A percentile compares a stretch with the other conserved stretches of the same genome.
These are phyloP conservation scores for Xylariaceae sp. DNA, from an alignment of 2,329 filamentous ascomycete species.

Conservation along the genomic window DNA sequence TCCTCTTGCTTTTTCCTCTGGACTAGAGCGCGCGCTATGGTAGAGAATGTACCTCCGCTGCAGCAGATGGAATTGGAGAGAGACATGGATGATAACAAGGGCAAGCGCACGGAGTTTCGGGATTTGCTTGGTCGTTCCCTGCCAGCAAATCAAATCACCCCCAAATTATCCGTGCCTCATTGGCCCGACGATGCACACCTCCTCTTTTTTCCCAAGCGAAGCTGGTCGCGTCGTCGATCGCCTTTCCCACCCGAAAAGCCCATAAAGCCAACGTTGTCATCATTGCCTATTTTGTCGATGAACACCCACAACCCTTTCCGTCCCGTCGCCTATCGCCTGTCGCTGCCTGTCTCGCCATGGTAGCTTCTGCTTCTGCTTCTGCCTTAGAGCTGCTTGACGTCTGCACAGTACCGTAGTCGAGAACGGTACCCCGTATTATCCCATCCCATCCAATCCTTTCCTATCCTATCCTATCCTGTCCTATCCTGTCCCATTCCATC, in stretches of 20 bases:
- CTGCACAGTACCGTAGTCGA: constrained; percentile 4
- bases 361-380: constrained; percentile 1
- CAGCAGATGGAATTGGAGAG: neutral
- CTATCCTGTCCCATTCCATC: too few species aligned
- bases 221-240: constrained; percentile 12
- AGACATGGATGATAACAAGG: neutral
- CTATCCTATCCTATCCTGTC: too few species aligned
- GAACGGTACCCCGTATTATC: constrained; percentile 1
- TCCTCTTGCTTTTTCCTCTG: neutral
- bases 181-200: constrained; percentile 25
- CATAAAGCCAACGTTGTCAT: constrained; percentile 12
- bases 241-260: constrained; percentile 11
- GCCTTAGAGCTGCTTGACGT: neutral
- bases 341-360: too few species aligned
- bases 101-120: constrained; percentile 24
- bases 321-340: constrained; percentile 12
- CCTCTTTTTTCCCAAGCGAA: constrained; percentile 25
- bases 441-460: neutral
- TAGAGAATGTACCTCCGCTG: neutral
- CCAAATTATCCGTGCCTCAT: constrained; percentile 15
- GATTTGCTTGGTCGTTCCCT: constrained; percentile 25
- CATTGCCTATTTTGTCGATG: constrained; percentile 19
- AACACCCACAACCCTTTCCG: constrained; percentile 15
- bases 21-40: neutral
- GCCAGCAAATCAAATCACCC: constrained; percentile 13